These are phyloP conservation scores for Viridothelium virens DNA, from an alignment of 495 filamentous ascomycete species.

Conservation along the genomic window DNA sequence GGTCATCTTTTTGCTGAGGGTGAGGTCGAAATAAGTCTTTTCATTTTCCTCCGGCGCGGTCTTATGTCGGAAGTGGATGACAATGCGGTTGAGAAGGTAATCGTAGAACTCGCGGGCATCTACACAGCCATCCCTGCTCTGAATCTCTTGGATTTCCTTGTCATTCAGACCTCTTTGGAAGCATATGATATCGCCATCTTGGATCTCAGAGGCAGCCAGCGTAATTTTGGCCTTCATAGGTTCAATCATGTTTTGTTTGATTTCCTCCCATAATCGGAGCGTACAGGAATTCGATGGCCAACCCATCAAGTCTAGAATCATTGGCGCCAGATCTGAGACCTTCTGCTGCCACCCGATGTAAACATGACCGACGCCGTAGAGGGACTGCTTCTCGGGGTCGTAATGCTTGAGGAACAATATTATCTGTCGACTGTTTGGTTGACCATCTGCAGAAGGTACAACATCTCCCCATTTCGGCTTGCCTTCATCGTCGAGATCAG, in stretches of 20 bases:
- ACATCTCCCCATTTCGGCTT: constrained; percentile 50
- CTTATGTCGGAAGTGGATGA: constrained; percentile 49
- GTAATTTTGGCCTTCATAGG: constrained; percentile 83
- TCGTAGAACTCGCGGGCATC: constrained; percentile 87
- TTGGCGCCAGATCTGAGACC: constrained; percentile 73
- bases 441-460: constrained; percentile 29
- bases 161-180: constrained; percentile 68
- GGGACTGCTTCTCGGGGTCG: constrained; percentile 63
- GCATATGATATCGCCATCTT: constrained; percentile 94
- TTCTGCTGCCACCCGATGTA: constrained; percentile 83
- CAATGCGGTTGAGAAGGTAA: constrained; percentile 75
- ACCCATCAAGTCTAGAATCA: constrained; percentile 74
- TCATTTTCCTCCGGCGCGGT: constrained; percentile 31
- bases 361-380: constrained; percentile 68
- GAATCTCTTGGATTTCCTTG: constrained; percentile 43
- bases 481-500: constrained; percentile 58
- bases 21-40: constrained; percentile 56
- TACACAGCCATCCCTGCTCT: constrained; percentile 40
- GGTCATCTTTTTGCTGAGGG: constrained; percentile 74
- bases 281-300: constrained; percentile 58
- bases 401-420: constrained; percentile 91
- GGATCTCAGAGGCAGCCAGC: constrained; percentile 83
- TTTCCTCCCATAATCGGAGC: constrained; percentile 78
- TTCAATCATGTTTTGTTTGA: constrained; percentile 97
- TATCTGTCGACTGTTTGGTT: constrained; percentile 46